Evolutionary conservation across 345 rosid genomes (phyloP).

Genomic region (Syzygium aqueum): DNA sequence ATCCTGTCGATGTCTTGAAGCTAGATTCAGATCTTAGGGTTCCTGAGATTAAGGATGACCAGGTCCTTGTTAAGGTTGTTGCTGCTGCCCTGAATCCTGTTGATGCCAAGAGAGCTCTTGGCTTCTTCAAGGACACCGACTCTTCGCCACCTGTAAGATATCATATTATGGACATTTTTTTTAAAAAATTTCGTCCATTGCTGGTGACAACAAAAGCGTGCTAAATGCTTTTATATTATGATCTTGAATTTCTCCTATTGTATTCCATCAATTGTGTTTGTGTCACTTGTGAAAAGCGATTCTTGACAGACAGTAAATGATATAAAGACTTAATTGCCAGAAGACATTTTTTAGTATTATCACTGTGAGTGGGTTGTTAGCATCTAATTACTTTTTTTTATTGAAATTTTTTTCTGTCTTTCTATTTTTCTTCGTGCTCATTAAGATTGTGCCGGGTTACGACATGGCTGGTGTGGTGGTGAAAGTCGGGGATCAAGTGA

Average conservation of each 20-base stretch:
- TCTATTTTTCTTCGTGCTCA: background rate
- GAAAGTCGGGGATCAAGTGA: conserved; percentile 57
- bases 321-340: background rate
- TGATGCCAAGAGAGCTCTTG: conserved; percentile 66
- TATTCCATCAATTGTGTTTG: background rate
- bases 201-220: background rate
- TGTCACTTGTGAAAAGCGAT: background rate
- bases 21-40: conserved; percentile 47
- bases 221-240: background rate
- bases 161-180: background rate
- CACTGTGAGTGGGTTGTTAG: background rate
- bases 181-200: background rate
- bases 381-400: background rate
- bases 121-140: conserved; percentile 70
- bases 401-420: background rate
- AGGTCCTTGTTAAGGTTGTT: conserved; percentile 69
- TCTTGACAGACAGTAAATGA: background rate
- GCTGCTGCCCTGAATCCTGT: conserved; percentile 90
- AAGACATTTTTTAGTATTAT: background rate
- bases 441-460: conserved; percentile 79
- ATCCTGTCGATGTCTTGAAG: conserved; percentile 49
- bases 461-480: conserved; percentile 80
- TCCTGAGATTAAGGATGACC: conserved; percentile 63
- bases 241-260: background rate
- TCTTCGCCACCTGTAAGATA: conserved; percentile 58